A percentile compares a stretch with the other conserved stretches of the same genome.
Conservation (phyloP, 2,329 filamentous ascomycete species). For the Sporothrix brasiliensis region DNA sequence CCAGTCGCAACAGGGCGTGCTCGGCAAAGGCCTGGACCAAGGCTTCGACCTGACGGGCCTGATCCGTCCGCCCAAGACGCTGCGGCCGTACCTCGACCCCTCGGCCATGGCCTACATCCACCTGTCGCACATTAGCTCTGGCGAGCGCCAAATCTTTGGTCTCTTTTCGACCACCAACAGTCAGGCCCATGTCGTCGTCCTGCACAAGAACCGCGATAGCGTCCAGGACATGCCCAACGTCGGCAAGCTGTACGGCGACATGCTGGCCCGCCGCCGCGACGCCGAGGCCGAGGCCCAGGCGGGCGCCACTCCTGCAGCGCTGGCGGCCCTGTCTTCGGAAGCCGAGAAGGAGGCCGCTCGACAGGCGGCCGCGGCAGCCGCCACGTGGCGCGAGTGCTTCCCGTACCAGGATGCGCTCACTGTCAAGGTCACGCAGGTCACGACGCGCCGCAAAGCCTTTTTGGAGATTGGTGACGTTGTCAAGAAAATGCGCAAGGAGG, state of each 20-base stretch:
- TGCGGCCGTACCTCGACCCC: slow-evolving; percentile 70
- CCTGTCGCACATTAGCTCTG: slow-evolving; percentile 87
- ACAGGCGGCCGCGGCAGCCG: slow-evolving; percentile 66
- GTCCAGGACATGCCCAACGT: slow-evolving; percentile 85
- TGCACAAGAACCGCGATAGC: slow-evolving; percentile 77
- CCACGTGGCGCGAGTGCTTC: slow-evolving; percentile 78
- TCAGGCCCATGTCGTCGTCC: slow-evolving; percentile 84
- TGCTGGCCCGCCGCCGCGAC: slow-evolving; percentile 67
- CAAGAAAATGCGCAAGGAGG: slow-evolving; percentile 88
- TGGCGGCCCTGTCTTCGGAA: slow-evolving; percentile 17
- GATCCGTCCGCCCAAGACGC: slow-evolving; percentile 63
- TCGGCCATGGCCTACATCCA: slow-evolving; percentile 82
- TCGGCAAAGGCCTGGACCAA: slow-evolving; percentile 89
- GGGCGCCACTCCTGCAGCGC: slow-evolving; percentile 9
- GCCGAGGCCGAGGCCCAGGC: slow-evolving; percentile 49
- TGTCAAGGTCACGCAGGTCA: slow-evolving; percentile 86
- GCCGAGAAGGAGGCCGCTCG: slow-evolving; percentile 39
- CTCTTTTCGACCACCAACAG: slow-evolving; percentile 82
- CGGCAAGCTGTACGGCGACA: slow-evolving; percentile 81
- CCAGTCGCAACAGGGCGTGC: slow-evolving; percentile 82
- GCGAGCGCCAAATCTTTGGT: slow-evolving; percentile 90
- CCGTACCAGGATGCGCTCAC: slow-evolving; percentile 82
- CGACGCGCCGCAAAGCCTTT: slow-evolving; percentile 83
- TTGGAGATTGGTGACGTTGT: slow-evolving; percentile 85
- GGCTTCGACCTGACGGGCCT: slow-evolving; percentile 86